Evolutionary conservation across 192 early-diverging fungal species (phyloP).

Genomic region (Coemansia sp.): DNA sequence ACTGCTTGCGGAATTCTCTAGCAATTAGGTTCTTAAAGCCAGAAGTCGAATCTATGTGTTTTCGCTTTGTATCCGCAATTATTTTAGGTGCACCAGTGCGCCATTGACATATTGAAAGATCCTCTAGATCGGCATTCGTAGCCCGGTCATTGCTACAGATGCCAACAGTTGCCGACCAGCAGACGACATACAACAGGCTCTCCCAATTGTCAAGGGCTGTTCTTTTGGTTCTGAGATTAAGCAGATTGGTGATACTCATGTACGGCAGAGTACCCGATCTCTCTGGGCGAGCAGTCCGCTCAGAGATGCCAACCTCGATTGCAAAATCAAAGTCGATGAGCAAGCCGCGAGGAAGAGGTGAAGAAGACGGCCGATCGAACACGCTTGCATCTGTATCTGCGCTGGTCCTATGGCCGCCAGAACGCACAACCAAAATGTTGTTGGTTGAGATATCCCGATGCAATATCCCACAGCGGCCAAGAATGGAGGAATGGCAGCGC

Average conservation of each 20-base stretch:
- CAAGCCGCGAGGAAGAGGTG: too few species aligned
- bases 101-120: neutral
- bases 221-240: neutral
- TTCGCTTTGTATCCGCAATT: neutral
- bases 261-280: neutral
- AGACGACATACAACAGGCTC: conserved; percentile 8
- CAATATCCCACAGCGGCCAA: too few species aligned
- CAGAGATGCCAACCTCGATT: too few species aligned
- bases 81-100: neutral
- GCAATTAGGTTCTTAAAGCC: neutral
- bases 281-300: too few species aligned
- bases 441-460: too few species aligned
- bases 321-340: too few species aligned
- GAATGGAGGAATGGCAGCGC: too few species aligned
- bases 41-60: neutral
- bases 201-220: conserved; percentile 9
- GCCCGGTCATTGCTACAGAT: neutral
- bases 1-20: neutral
- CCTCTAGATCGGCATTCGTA: neutral
- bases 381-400: too few species aligned
- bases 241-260: conserved; percentile 4
- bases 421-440: too few species aligned
- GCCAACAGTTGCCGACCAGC: conserved; percentile 19
- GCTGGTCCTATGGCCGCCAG: too few species aligned
- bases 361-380: too few species aligned